phyloP scores from a whole-genome alignment of 1,284 basidiomycete species.

The Fomitopsis pinicola region DNA sequence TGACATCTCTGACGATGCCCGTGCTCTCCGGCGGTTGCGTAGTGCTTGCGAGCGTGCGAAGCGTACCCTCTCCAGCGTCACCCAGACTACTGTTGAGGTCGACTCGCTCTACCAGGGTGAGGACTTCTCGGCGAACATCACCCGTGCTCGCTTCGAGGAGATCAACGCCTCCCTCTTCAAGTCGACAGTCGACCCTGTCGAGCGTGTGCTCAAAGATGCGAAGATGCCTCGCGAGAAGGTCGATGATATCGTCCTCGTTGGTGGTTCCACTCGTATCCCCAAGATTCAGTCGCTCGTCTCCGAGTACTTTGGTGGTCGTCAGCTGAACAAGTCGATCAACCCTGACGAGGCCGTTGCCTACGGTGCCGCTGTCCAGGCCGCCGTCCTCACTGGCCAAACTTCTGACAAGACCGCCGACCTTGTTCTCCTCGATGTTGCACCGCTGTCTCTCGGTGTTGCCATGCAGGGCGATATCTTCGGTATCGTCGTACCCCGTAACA shows the following conservation, averaged over 20 bases:
- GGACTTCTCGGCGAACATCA: slow-evolving; percentile 96
- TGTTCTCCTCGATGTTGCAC: slow-evolving; percentile 93
- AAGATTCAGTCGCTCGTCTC: slow-evolving; percentile 98
- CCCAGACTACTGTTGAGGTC: slow-evolving; percentile 97
- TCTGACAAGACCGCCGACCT: slow-evolving; percentile 96
- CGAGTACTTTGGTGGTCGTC: slow-evolving; percentile 95
- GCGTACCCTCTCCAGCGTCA: slow-evolving; percentile 95
- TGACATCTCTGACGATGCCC: slow-evolving; percentile 92
- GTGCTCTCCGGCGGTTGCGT: slow-evolving; percentile 95
- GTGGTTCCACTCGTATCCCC: slow-evolving; percentile 99
- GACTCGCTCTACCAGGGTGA: slow-evolving; percentile 95
- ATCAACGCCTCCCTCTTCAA: slow-evolving; percentile 95
- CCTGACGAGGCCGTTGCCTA: slow-evolving; percentile 94
- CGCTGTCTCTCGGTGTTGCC: slow-evolving; percentile 95
- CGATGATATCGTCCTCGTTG: slow-evolving; percentile 98
- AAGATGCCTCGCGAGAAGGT: slow-evolving; percentile 98
- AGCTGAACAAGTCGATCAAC: slow-evolving; percentile 99
- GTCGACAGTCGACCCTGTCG: slow-evolving; percentile 96
- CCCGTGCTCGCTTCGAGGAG: slow-evolving; percentile 99
- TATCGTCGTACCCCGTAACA: slow-evolving; percentile 95
- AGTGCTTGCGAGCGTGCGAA: slow-evolving; percentile 99
- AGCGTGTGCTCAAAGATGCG: slow-evolving; percentile 98
- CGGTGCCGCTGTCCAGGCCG: slow-evolving; percentile 96
- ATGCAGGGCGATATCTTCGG: slow-evolving; percentile 99
- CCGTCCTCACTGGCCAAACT: slow-evolving; percentile 93